Conservation (phyloP, 345 rosid genomes). For the Lumnitzera racemosa region DNA sequence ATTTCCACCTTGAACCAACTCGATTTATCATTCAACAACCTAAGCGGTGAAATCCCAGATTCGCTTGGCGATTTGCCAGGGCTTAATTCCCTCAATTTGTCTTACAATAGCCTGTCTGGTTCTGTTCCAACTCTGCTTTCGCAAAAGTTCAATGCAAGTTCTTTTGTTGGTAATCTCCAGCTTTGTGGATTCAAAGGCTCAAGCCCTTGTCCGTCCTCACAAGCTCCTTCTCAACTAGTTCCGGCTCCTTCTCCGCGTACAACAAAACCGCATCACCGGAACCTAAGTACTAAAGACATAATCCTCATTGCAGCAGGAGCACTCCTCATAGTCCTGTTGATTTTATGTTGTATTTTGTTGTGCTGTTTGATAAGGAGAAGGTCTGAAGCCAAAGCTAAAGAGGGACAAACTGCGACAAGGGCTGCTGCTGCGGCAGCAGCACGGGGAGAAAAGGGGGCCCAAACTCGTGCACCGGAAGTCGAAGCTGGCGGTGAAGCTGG, state of each 20-base stretch:
- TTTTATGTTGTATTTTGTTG: conserved; percentile 57
- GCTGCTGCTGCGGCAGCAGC: conserved; percentile 8
- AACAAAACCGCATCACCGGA: conserved; percentile 30
- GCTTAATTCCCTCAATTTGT: conserved; percentile 72
- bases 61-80: conserved; percentile 48
- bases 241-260: conserved; percentile 39
- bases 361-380: conserved; percentile 66
- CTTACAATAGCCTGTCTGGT: conserved; percentile 82
- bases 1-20: conserved; percentile 33
- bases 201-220: conserved; percentile 35
- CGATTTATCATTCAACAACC: conserved; percentile 61
- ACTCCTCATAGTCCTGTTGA: conserved; percentile 48
- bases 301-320: conserved; percentile 68
- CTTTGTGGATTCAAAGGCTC: conserved; percentile 80
- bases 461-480: conserved; percentile 28
- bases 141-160: conserved; percentile 73
- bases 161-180: conserved; percentile 78
- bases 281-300: conserved; percentile 62
- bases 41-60: conserved; percentile 61
- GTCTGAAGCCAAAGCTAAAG: conserved; percentile 37
- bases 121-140: conserved; percentile 61
- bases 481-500: conserved; percentile 81
- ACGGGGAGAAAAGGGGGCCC: conserved; percentile 42
- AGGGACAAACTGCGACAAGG: conserved; percentile 21
- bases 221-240: conserved; percentile 32